Base-by-base conservation (phyloP, 169 alveolate genomes). In the Eimeria maxima region DNA sequence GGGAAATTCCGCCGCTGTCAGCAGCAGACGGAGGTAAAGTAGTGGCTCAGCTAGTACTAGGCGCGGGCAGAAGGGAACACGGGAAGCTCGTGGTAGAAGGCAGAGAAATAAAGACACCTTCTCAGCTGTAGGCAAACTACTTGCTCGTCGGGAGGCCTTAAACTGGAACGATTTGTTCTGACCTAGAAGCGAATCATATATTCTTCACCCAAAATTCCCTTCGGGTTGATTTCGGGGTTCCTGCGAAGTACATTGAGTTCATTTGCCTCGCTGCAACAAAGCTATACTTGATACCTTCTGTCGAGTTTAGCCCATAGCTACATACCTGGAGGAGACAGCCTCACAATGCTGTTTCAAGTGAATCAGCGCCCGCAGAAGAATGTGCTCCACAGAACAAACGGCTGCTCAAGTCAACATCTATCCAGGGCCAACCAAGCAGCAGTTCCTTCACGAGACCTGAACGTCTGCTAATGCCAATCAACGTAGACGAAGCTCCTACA, bases 1-100 rank as follows among this genome's bases (percentile, higher is more conserved):
- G 91, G 92, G 60, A 93, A 86, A 57, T 13, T 7, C 96, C 96
- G 13, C 96, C 93, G 27, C 73, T 93, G 76, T 67, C 90, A 50
- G 92, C 96, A 3, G 96, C 86, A 45, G 96, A 93, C 5, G 96
- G 96, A 44, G 93, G 91, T 5, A 73, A 24, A 13, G n/a, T 8
- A 22, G 74, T 78, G 10, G 96, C 60, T 38, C 47, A 57, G 3
- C 71, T 93, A 14, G 63, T 73, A 24, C 76, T 93, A 27, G 13
- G 60, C 22, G 92, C 78, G 18, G 74, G 87, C 29, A 86, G 50
- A 38, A 73, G 44, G 57, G 57, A 93, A 20, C 91, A 83, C 38
- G 96, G 96, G 42, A n/a, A 80, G 44, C 86, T 80, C 20, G 71
- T 87, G 33, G 45, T 78, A 27, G 88, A 78, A 45, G 67, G 67